These are phyloP conservation scores for Macrophomina phaseolina DNA, from an alignment of 2,329 filamentous ascomycete species.

Conservation along the genomic window DNA sequence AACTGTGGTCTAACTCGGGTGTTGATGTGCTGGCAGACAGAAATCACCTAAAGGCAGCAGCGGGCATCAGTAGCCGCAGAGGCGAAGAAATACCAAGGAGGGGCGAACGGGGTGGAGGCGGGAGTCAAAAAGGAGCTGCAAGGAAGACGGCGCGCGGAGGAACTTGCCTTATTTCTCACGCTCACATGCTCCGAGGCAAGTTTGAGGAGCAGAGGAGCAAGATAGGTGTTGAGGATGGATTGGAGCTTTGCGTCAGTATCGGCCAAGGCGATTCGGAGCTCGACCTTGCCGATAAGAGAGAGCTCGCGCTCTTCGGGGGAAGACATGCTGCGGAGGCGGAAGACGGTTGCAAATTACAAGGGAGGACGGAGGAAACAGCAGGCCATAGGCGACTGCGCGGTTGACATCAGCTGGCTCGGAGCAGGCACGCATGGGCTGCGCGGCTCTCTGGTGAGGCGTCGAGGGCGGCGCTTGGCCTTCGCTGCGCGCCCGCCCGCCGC, in stretches of 20 bases:
- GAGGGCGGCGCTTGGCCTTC: not conserved
- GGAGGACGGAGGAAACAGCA: slow-evolving; percentile 12
- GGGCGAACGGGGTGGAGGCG: not conserved
- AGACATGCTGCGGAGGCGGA: slow-evolving; percentile 36
- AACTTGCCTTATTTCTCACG: slow-evolving; percentile 75
- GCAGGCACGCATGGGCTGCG: slow-evolving; percentile 23
- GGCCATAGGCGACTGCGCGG: slow-evolving; percentile 15
- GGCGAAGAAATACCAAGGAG: not conserved
- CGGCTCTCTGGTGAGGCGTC: slow-evolving; percentile 23
- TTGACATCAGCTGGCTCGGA: not conserved
- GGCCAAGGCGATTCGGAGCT: slow-evolving; percentile 81
- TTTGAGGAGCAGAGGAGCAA: slow-evolving; percentile 84
- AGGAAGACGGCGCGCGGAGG: not conserved
- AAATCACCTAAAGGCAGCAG: slow-evolving; percentile 59
- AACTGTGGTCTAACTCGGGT: slow-evolving; percentile 64
- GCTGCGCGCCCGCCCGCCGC: not conserved
- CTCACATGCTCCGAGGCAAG: slow-evolving; percentile 78
- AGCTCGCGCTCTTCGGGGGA: slow-evolving; percentile 73
- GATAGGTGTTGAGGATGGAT: slow-evolving; percentile 75
- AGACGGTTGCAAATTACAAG: slow-evolving; percentile 18
- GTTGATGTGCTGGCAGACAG: slow-evolving; percentile 74
- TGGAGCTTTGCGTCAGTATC: slow-evolving; percentile 85
- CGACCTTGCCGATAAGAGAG: slow-evolving; percentile 81
- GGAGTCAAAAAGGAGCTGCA: slow-evolving; percentile 2
- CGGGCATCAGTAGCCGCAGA: slow-evolving; percentile 40